These are phyloP conservation scores for Pontederia paniculata DNA, from an alignment of 176 grass and related monocot genomes.

Conservation along the genomic window DNA sequence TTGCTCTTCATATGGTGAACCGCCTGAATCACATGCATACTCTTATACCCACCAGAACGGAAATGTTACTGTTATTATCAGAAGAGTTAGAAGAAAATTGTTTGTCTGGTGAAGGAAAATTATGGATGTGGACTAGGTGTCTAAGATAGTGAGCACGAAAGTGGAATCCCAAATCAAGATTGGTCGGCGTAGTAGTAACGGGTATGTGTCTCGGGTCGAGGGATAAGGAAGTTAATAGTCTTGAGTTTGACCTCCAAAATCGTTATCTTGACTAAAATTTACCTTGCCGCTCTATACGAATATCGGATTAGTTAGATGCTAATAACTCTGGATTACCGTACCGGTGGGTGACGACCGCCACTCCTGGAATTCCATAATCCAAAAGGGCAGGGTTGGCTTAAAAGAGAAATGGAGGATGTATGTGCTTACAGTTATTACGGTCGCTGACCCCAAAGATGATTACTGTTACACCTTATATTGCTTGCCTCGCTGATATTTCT, in stretches of 20 bases:
- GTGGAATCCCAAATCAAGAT: conserved; percentile 36
- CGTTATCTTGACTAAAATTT: too few relatives aligned
- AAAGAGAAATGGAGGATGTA: conserved; percentile 63
- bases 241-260: too few relatives aligned
- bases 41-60: conserved; percentile 75
- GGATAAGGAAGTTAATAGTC: too few relatives aligned
- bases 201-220: too few relatives aligned
- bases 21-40: conserved; percentile 66
- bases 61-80: conserved; percentile 66
- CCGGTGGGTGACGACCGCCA: too few relatives aligned
- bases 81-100: conserved; percentile 26
- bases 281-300: too few relatives aligned
- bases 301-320: too few relatives aligned
- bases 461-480: conserved; percentile 10
- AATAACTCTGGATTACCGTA: too few relatives aligned
- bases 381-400: conserved; percentile 40
- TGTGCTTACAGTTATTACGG: conserved; percentile 7
- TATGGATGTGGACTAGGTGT: conserved; percentile 97
- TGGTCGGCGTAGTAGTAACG: too few relatives aligned
- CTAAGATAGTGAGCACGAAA: conserved; percentile 64
- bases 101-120: conserved; percentile 60
- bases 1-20: conserved; percentile 74
- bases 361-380: conserved; percentile 57
- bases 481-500: conserved; percentile 8
- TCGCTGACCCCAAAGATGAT: background rate